Conservation (phyloP, 2,329 filamentous ascomycete species). For the Nigrospora osmanthi region DNA sequence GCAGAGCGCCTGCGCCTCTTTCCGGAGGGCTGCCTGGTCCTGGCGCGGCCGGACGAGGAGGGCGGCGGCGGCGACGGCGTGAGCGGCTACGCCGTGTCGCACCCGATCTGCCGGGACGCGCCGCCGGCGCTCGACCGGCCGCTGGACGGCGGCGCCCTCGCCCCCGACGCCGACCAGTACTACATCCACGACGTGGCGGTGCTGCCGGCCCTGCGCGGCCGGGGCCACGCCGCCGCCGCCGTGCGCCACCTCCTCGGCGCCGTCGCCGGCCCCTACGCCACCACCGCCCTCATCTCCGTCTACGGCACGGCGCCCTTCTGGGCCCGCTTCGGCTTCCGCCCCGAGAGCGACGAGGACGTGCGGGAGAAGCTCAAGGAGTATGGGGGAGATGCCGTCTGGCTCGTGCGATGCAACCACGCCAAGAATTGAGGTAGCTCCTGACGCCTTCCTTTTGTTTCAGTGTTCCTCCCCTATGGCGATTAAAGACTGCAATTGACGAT, state of each 20-base stretch:
- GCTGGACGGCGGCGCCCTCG: constrained; percentile 18
- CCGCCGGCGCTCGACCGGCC: constrained; percentile 23
- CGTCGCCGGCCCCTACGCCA: constrained; percentile 8
- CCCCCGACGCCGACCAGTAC: constrained; percentile 22
- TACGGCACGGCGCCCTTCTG: constrained; percentile 25
- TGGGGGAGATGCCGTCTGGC: constrained; percentile 22
- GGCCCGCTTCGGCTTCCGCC: constrained; percentile 21
- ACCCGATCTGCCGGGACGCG: constrained; percentile 21
- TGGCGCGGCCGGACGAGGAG: constrained; percentile 9
- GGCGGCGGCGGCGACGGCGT: constrained; percentile 6
- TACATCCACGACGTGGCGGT: constrained; percentile 30
- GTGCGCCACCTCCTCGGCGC: constrained; percentile 13
- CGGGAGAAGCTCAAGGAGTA: constrained; percentile 21
- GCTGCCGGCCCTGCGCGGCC: constrained; percentile 16
- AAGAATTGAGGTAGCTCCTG: no score
- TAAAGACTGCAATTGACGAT: no score
- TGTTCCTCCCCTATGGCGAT: no score
- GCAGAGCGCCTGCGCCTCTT: constrained; percentile 24
- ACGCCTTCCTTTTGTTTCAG: no score
- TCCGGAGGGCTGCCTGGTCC: constrained; percentile 23
- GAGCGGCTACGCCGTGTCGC: constrained; percentile 26
- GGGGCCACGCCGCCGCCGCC: constrained; percentile 14
- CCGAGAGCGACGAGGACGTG: constrained; percentile 12
- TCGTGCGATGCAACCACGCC: constrained; percentile 6
- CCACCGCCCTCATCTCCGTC: constrained; percentile 24